Base-by-base conservation (phyloP, 176 grass and related monocot species). In the Chrysopogon serrulatus region DNA sequence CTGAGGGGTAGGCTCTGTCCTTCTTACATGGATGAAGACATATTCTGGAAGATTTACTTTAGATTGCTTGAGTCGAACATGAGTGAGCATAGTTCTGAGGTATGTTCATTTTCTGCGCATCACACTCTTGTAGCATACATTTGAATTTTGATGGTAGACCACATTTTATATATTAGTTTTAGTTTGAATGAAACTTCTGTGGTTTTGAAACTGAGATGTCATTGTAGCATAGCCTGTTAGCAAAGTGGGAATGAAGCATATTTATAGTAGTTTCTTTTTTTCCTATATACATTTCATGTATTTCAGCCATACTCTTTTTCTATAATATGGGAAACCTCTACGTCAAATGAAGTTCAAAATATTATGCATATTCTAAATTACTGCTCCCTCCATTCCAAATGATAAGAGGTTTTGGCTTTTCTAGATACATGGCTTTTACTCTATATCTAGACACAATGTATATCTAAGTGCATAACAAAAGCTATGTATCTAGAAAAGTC, bases 11-110 rank as follows among this genome's bases (percentile, higher is more conserved):
- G 45, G 54, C 91, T 98, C 70, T 98, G 96, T 51, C 92, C 93
- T 87, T 76, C 87, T 76, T 88, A 79, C 27, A 92, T 95, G 91
- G 88, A 84, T 80, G 87, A 90, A 74, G 83, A 87, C 53, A 61
- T 85, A 21, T 98, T 98, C 87, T 98, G 90, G 88, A 98, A 87
- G 88, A 95, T 95, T 67, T 98, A 98, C 81, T 98, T 98, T 78
- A 88, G 65, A 28, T 41, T 98, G 56, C 93, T 95, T 79, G 87
- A 95, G 65, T 79, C 87, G 4, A 92, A 84, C n/a, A 90, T 98
- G 18, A 85, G 77, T 75, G 85, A 92, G 37, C 96, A 93, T 88
- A 86, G 77, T 90, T 92, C 89, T 60, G 93, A 95, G 85, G 90
- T 92, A 82, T 12, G 75, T 75, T 81, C 8, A 1, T 3, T 85